Base-by-base conservation (phyloP, 768 basidiomycete species). In the Daedaleopsis sinensis region DNA sequence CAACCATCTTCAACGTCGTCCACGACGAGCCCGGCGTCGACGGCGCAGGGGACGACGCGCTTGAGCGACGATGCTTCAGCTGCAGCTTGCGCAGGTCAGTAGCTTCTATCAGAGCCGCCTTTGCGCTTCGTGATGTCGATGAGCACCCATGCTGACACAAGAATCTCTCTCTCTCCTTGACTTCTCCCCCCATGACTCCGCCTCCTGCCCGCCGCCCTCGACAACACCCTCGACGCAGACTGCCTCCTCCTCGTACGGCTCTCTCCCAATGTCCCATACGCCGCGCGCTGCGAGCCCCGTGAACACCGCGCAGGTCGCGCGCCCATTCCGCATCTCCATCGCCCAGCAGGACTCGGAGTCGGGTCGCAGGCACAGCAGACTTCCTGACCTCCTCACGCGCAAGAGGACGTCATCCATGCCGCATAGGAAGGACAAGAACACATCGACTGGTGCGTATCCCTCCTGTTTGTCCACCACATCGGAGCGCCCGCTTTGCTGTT, bases 381-480 rank as follows among this genome's bases (percentile, higher is more conserved):
- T 67, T 24, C 50, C 63, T 12, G 66, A 67, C 32, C 56, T 67
- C 18, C 62, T 67, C 49, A 59, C 63, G 35, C 66, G 66, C 63
- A 67, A 67, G 39, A 51, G 62, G 16, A 64, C 62, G 2, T 54
- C 62, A 18, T 64, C 62, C 9, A 54, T 52, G 58, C 62, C 62
- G 23, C 49, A 54, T 23, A 59, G 55, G 51, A 64, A 56, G 43
- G 62, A 57, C 8, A 55, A 58, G 57, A 50, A 56, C 15, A 48
- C 48, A 2, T 23, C 49, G 23, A 48, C 57, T 50, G 62, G 62
- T 63, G 53, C 27, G 61, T 63, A 21, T 51, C 19, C 3, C 21
- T 52, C 9, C 21, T 38, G 19, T 58, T 35, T 43, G 13, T 19
- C 43, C 35, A 53, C 36, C 23, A 10, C 27, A n/a, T 43, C 57